phyloP scores from a whole-genome alignment of 2,329 filamentous ascomycete species.

The Aspergillus piperis region DNA sequence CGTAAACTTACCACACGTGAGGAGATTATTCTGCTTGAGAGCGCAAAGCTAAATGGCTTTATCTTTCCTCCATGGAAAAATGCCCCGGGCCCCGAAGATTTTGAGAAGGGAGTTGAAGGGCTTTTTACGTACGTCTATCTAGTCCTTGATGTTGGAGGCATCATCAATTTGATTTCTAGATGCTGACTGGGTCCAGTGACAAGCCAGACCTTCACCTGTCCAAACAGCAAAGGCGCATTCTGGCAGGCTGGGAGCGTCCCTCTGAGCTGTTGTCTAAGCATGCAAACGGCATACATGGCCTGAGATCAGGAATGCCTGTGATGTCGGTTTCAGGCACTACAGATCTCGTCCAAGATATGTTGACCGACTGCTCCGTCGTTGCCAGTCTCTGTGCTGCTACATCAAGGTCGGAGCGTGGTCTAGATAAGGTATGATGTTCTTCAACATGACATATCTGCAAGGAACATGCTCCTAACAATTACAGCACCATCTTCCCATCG shows the following conservation, averaged over 20 bases:
- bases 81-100: constrained; percentile 62
- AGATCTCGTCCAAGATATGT: constrained; percentile 92
- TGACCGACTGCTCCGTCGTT: constrained; percentile 95
- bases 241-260: constrained; percentile 81
- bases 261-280: constrained; percentile 60
- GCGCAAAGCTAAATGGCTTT: constrained; percentile 78
- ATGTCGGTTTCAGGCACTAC: constrained; percentile 63
- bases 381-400: constrained; percentile 86
- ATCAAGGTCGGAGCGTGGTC: constrained; percentile 67
- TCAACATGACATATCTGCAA: not conserved
- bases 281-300: constrained; percentile 28
- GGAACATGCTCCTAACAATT: constrained; percentile 8
- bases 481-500: constrained; percentile 68
- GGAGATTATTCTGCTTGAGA: constrained; percentile 72
- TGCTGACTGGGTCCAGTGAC: constrained; percentile 58
- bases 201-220: constrained; percentile 71
- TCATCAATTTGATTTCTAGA: constrained; percentile 4
- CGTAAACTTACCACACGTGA: constrained; percentile 69
- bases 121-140: constrained; percentile 62
- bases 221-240: constrained; percentile 69
- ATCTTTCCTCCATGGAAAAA: constrained; percentile 83
- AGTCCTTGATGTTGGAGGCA: constrained; percentile 4
- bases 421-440: constrained; percentile 60
- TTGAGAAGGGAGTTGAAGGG: constrained; percentile 54
- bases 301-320: constrained; percentile 39